Evolutionary conservation across 2,329 filamentous ascomycete species (phyloP), one percentile per base, ranked within the genome.

Genomic region (Colletotrichum truncatum): DNA sequence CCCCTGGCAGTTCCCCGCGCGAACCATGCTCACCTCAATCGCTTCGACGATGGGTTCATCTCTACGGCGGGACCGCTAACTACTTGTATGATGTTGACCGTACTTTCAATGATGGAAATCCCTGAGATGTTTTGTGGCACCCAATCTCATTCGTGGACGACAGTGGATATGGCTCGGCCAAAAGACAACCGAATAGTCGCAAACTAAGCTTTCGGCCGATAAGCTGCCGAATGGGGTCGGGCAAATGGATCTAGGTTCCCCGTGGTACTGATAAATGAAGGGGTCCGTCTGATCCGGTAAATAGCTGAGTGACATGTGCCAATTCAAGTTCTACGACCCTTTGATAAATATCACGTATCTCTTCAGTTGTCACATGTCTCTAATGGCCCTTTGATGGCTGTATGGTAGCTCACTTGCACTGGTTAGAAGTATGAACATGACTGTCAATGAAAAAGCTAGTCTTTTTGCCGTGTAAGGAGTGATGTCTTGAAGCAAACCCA

Each of bases 11-110:
- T 64, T 60, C 55, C 61, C 61, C 46, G 55, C 61, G 55, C 28
- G 14, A 34, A 4, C 39, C 56, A 38, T 21, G 56, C 26, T 25
- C 28, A 14, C 23, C 11, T 25, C 12, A 8, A 14, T 25, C n/a
- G 28, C 0, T 36, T 10, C 16, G 8, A 16, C 11, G 41, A 28
- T n/a, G n/a, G 14, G 41, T 38, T 30, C 25, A 26, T 41, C 34
- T 36, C 18, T n/a, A 39, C 4, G 18, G 55, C 61, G 61, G 61
- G 48, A 60, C 55, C 55, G 55, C 61, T 60, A 64, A 48, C 56
- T 48, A 18, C 14, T 49, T 61, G 21, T 49, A 55, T 6, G 18
- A 26, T 34, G 39, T 16, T 21, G n/a, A 4, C 56, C 26, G 56
- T 4, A 21, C 14, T 12, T n/a, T 4, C 43, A 48, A 34, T 26